A percentile compares a stretch with the other conserved stretches of the same genome.
Evolutionary conservation across 2,329 filamentous ascomycete genomes (phyloP).

Genomic region (Rhytidhysteron rufulum): DNA sequence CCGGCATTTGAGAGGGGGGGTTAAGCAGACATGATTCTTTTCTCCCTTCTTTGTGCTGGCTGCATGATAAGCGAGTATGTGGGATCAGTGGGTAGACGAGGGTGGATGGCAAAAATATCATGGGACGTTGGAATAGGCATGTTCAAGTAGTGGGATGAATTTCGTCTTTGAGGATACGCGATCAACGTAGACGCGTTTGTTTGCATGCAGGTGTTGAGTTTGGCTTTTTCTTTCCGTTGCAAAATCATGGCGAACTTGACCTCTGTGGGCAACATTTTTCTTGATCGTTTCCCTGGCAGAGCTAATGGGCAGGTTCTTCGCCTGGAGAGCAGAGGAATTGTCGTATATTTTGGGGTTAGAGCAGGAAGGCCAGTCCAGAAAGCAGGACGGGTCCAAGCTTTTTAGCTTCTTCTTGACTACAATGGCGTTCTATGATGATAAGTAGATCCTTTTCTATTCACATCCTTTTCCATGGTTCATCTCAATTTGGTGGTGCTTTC

Average conservation of each 20-base stretch:
- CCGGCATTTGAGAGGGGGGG: constrained; percentile 19
- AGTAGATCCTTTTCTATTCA: constrained; percentile 20
- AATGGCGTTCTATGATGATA: constrained; percentile 17
- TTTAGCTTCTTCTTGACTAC: constrained; percentile 20
- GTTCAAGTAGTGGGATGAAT: constrained; percentile 20
- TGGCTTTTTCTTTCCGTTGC: constrained; percentile 13
- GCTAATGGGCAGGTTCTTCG: constrained; percentile 7
- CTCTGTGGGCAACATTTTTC: constrained; percentile 4
- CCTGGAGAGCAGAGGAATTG: constrained; percentile 19
- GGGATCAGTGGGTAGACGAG: no score
- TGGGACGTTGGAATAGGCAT: constrained; percentile 23
- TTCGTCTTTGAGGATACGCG: constrained; percentile 18
- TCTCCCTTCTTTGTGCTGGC: no score
- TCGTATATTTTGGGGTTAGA: constrained; percentile 4
- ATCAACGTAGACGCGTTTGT: constrained; percentile 23
- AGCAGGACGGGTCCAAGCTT: constrained; percentile 14
- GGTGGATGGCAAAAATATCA: constrained; percentile 29
- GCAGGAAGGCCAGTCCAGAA: constrained; percentile 5
- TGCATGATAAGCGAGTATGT: no score
- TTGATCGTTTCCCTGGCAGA: no score
- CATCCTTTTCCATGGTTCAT: constrained; percentile 18
- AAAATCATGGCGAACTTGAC: constrained; percentile 11
- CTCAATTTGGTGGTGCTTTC: constrained; percentile 13
- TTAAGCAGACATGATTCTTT: no score
- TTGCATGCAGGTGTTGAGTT: constrained; percentile 36